A percentile compares a stretch with the other conserved stretches of the same genome.
phyloP scores from a whole-genome alignment of 1,284 basidiomycete species.

The Cronartium ribicola region DNA sequence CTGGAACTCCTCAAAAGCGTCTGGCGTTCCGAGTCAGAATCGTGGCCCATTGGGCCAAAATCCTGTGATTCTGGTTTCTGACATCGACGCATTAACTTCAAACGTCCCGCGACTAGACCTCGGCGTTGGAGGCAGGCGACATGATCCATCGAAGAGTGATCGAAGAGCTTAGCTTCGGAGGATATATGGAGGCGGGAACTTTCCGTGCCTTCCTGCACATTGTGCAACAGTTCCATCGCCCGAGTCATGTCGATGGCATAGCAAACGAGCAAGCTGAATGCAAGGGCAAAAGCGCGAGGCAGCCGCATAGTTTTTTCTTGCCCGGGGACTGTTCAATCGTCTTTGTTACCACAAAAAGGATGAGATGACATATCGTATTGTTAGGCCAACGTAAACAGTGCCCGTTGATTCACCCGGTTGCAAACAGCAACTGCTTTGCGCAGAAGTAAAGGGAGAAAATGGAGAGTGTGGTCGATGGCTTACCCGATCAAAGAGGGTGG shows the following conservation, averaged over 20 bases:
- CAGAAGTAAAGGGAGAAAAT: too few relatives aligned
- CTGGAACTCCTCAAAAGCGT: too few relatives aligned
- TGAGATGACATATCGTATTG: too few relatives aligned
- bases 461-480: too few relatives aligned
- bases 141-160: neutral
- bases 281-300: conserved; percentile 1
- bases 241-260: conserved; percentile 3
- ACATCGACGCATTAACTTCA: neutral
- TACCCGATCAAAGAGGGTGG: too few relatives aligned
- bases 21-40: too few relatives aligned
- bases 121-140: neutral
- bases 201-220: neutral
- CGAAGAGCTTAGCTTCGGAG: neutral
- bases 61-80: neutral
- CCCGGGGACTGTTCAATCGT: too few relatives aligned
- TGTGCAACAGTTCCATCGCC: conserved; percentile 2
- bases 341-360: too few relatives aligned
- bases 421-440: too few relatives aligned
- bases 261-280: neutral
- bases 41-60: neutral
- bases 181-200: neutral
- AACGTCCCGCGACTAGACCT: conserved; percentile 1
- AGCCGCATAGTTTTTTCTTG: neutral
- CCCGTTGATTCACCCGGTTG: too few relatives aligned
- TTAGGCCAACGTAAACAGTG: too few relatives aligned